Evolutionary conservation across 2,329 filamentous ascomycete species (phyloP), one percentile per base, ranked within the genome.

Genomic region (Pseudovirgaria hyperparasitica): DNA sequence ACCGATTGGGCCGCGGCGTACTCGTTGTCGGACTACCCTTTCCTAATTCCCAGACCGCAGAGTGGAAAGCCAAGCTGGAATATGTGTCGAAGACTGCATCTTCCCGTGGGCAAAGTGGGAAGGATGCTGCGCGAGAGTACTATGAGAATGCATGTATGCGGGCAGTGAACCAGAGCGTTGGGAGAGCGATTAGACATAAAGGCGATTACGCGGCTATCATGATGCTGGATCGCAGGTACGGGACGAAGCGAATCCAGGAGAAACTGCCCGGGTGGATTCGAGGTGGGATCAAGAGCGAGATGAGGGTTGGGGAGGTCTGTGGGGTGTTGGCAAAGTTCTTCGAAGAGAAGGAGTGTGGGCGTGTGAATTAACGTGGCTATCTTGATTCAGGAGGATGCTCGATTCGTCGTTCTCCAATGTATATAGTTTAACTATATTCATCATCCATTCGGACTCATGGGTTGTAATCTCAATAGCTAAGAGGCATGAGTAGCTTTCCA

Each of bases 91-190:
- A 70, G 0, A 74, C 64, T 37, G 59, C 62, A 11, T 28, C 33
- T n/a, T 33, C 31, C 10, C 45, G 37, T 33, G 48, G 48, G 16
- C 51, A 44, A 20, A 57, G 50, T 29, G 62, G 58, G 0, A 40
- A 52, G 29, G 43, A 38, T 16, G 60, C 75, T 4, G 75, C 78
- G 2, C 62, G 77, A 27, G 81, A 87, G 34, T 92, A 82, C 46
- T 92, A 92, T 47, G 85, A 94, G 50, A 96, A 96, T 48, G 73
- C 82, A 0, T 94, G 86, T 51, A 94, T 98, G 86, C 69, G 90
- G 20, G 84, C 86, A 4, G 90, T 98, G 4, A 98, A 98, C 51
- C 90, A 98, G 60, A 90, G 82, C 46, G 86, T 98, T 40, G 90
- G 90, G 1, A 66, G 90, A 32, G 90, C 85, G 1, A 94, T 98